Base-by-base conservation (phyloP, 23 red algal genomes). In the Gracilaria domingensis region DNA sequence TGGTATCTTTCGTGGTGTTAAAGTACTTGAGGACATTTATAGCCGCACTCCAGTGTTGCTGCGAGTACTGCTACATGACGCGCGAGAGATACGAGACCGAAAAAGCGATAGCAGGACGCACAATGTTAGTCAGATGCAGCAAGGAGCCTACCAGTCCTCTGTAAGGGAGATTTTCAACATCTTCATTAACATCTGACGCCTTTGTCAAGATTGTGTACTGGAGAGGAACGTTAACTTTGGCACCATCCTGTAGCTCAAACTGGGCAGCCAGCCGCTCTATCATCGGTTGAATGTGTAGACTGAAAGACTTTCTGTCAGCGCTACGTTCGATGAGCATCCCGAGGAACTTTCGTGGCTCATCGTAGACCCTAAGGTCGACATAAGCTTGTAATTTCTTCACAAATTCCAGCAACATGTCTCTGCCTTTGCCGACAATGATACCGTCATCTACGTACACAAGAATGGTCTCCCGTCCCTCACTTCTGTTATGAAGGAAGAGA, bases 371-470 rank as follows among this genome's bases (percentile, higher is more conserved):
- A 12, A 73, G 4, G 3, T 38, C 9, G 28, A 73, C 34, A 26
- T 21, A 20, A 4, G 14, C 33, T 5, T 45, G 11, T 4, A 73
- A n/a, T 40, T 40, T 2, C 66, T 73, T 26, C 34, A 45, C 66
- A 1, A 73, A 38, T 34, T 33, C 4, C 3, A 9, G 34, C 23
- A 73, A 32, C 2, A 12, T n/a, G 2, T 73, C 66, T 20, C 16
- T 73, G 66, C 28, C 6, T 45, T 20, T 38, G 4, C 28, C 66
- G 23, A 26, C 28, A 26, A 73, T 13, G 8, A 73, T 2, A 13
- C 14, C 39, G 25, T 73, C 66, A 26, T 73, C 66, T 33, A 73
- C 66, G 21, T 73, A 73, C 35, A 73, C 66, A 11, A 73, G 4
- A n/a, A 73, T 73, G 2, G 17, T 5, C 5, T 33, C 28, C 17